phyloP scores from a whole-genome alignment of 116 monocot genomes.

The Cymodocea nodosa region DNA sequence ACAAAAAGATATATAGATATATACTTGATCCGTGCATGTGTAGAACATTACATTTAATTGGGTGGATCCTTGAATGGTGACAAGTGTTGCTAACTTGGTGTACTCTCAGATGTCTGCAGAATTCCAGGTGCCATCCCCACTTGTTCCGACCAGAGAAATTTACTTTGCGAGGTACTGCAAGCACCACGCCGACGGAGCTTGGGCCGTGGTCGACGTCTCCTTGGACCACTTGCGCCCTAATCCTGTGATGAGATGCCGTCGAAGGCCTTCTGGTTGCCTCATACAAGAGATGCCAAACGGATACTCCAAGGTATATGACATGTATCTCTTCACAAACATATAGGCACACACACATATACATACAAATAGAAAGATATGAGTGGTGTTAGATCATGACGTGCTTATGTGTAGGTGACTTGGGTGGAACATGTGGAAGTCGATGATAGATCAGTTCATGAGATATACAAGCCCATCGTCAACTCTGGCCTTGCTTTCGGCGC shows the following conservation, averaged over 20 bases:
- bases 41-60: no score
- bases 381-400: no score
- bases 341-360: no score
- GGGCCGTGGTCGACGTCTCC: constrained; percentile 88
- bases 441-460: constrained; percentile 61
- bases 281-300: constrained; percentile 97
- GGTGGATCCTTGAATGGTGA: no score
- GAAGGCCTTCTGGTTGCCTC: constrained; percentile 87
- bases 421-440: constrained; percentile 83
- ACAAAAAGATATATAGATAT: background rate
- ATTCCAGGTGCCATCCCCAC: constrained; percentile 89
- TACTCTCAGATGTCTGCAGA: constrained; percentile 71
- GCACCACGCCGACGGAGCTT: constrained; percentile 60
- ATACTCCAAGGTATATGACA: constrained; percentile 67
- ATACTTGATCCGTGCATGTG: no score
- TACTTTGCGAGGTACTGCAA: constrained; percentile 87
- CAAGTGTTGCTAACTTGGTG: background rate
- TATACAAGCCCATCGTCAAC: constrained; percentile 66
- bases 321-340: background rate
- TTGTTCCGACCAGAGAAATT: constrained; percentile 77
- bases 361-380: no score
- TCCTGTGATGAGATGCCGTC: constrained; percentile 41
- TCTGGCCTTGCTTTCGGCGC: constrained; percentile 88
- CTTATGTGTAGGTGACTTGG: constrained; percentile 66
- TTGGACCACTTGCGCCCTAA: constrained; percentile 65